Evolutionary conservation across 108 stramenopile genomes (phyloP).

Genomic region (Pseudonitzschia multiseries): DNA sequence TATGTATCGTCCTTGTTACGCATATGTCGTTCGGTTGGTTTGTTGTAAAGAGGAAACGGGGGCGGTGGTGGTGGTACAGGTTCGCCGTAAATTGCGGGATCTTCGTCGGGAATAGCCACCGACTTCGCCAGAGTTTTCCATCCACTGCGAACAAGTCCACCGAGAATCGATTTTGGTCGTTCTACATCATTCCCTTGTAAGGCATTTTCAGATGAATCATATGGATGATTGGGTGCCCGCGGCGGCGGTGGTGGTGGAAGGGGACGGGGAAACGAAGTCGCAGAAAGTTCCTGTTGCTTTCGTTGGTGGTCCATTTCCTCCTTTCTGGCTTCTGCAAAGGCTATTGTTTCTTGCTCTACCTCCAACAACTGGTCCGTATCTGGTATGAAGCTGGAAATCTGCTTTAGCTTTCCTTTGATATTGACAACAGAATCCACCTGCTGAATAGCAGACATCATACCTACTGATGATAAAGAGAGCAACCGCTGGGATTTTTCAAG

Average conservation of each 20-base stretch:
- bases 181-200: background rate
- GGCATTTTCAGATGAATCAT: background rate
- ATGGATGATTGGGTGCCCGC: background rate
- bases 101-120: slow-evolving; percentile 62
- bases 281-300: slow-evolving; percentile 20
- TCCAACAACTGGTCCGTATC: slow-evolving; percentile 25
- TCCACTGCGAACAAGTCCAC: slow-evolving; percentile 69
- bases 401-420: slow-evolving; percentile 35
- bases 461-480: slow-evolving; percentile 25
- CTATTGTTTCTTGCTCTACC: slow-evolving; percentile 22
- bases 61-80: slow-evolving; percentile 12
- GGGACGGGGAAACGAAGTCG: slow-evolving; percentile 5
- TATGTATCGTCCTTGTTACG: background rate
- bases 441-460: slow-evolving; percentile 46
- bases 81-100: slow-evolving; percentile 35
- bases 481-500: slow-evolving; percentile 43
- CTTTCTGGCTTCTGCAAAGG: slow-evolving; percentile 14
- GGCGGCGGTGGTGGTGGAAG: slow-evolving; percentile 7
- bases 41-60: background rate
- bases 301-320: slow-evolving; percentile 12
- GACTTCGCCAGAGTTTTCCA: slow-evolving; percentile 63
- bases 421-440: slow-evolving; percentile 48
- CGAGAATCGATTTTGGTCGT: slow-evolving; percentile 73
- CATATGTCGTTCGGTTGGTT: background rate
- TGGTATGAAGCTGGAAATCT: slow-evolving; percentile 35